Evolutionary conservation across 192 early-diverging fungal species (phyloP), one percentile per base, ranked within the genome.

Genomic region (Phycomyces blakesleeanus): DNA sequence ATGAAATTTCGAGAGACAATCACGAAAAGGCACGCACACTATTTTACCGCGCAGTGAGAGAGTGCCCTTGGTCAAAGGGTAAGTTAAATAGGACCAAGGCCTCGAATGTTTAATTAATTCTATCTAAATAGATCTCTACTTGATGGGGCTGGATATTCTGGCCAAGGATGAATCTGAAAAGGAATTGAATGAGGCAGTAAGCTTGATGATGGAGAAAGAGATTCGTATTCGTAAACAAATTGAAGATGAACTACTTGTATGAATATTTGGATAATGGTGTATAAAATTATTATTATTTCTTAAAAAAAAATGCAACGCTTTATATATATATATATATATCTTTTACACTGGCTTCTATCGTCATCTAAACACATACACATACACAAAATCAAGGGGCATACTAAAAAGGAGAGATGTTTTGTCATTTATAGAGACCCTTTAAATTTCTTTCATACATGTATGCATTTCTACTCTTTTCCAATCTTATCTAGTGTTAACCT

Each of bases 51-150:
- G 79, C 87, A 11, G 63, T 89, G 10, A 76, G 78, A 47, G 78
- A 81, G 53, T 89, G 87, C 74, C 87, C 87, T 10, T 89, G 87
- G 87, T 73, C 78, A 42, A 87, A 87, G 76, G 82, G 85, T 87
- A 72, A 63, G 51, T 5, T 21, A n/a, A 14, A 10, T 25, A 38
- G 25, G 11, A 27, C 21, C 21, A 20, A 21, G 14, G 56, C 16
- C 55, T 47, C 25, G 1, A 44, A 64, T 20, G 18, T 37, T 55
- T 47, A 34, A 57, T 57, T 44, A 18, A 51, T 41, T 53, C 1
- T 47, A 49, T 53, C 1, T 47, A 49, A 24, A 22, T 64, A 84
- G 82, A 77, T 51, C 51, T 88, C 15, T 85, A 85, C 63, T 56
- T 85, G 67, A 62, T 84, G 18, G 80, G 77, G 5, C 77, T 86